Conservation (phyloP, 2,329 filamentous ascomycete genomes). For the Pseudocercospora pini-densiflorae region DNA sequence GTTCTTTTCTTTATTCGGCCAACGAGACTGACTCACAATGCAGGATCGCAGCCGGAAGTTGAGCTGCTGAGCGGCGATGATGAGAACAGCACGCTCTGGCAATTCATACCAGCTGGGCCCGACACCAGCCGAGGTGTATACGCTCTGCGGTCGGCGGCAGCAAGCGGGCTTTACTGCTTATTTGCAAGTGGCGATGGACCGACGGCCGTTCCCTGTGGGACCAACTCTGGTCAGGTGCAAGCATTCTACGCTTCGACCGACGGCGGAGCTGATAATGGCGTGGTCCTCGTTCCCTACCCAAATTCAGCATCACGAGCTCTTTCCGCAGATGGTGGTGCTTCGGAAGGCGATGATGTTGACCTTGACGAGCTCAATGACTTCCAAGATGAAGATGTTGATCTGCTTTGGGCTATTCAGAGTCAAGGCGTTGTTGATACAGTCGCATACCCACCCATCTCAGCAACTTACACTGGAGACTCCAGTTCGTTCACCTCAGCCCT, state of each 20-base stretch:
- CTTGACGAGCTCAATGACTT: slow-evolving; percentile 2
- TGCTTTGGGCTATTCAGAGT: slow-evolving; percentile 16
- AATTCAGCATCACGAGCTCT: slow-evolving; percentile 8
- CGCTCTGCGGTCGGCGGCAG: slow-evolving; percentile 13
- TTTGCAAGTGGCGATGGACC: slow-evolving; percentile 9
- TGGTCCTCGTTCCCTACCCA: slow-evolving; percentile 13
- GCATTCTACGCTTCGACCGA: slow-evolving; percentile 10
- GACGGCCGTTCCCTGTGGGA: slow-evolving; percentile 9
- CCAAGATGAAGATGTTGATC: slow-evolving; percentile 6
- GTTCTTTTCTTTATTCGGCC: not conserved
- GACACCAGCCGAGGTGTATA: slow-evolving; percentile 18
- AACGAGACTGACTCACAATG: not conserved
- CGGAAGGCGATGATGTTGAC: slow-evolving; percentile 13
- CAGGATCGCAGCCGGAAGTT: not conserved
- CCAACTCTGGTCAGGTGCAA: slow-evolving; percentile 15
- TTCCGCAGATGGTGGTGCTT: not conserved
- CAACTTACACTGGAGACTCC: not conserved
- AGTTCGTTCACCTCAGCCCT: not conserved
- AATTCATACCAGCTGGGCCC: slow-evolving; percentile 15
- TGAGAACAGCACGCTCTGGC: slow-evolving; percentile 12
- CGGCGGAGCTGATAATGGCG: slow-evolving; percentile 1
- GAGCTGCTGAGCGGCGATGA: slow-evolving; percentile 14
- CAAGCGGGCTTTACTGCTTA: slow-evolving; percentile 13
- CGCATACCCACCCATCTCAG: slow-evolving; percentile 11
- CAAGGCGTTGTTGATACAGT: slow-evolving; percentile 7